Evolutionary conservation across 2,329 filamentous ascomycete genomes (phyloP).

Genomic region (Pleurostoma richardsiae): DNA sequence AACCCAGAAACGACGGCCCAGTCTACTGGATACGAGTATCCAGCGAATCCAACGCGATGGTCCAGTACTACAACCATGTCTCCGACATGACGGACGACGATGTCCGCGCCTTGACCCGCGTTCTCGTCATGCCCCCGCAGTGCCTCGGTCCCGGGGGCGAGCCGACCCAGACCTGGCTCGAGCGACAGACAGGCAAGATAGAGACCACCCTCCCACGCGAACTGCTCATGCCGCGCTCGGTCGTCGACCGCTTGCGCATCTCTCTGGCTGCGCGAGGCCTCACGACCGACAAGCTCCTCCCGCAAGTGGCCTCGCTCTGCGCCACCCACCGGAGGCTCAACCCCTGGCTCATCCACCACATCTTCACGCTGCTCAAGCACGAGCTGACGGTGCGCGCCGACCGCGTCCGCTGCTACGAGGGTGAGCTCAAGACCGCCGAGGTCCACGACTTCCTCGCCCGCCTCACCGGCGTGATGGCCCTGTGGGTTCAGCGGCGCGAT

Average conservation of each 20-base stretch:
- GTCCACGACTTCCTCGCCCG: constrained; percentile 21
- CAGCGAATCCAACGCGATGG: constrained; percentile 2
- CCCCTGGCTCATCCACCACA: constrained; percentile 20
- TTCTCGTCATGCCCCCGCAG: constrained; percentile 30
- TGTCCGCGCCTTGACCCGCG: constrained; percentile 24
- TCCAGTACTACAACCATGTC: constrained; percentile 12
- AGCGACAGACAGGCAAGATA: constrained; percentile 23
- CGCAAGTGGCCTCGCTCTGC: constrained; percentile 14
- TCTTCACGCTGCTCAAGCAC: constrained; percentile 34
- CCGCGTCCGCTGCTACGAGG: constrained; percentile 16
- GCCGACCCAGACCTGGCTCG: constrained; percentile 29
- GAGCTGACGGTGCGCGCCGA: constrained; percentile 32
- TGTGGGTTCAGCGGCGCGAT: constrained; percentile 31
- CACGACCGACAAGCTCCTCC: constrained; percentile 6
- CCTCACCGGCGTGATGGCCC: constrained; percentile 23
- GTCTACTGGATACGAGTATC: too few species aligned
- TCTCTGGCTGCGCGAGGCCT: constrained; percentile 19
- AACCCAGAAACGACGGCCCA: too few species aligned
- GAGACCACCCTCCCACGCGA: constrained; percentile 18
- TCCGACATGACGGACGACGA: constrained; percentile 17
- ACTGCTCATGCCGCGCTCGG: constrained; percentile 17
- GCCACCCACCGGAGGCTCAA: constrained; percentile 11
- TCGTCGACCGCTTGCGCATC: constrained; percentile 24
- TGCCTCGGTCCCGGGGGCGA: constrained; percentile 17
- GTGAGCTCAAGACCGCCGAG: constrained; percentile 2